Conservation (phyloP, 2,329 filamentous ascomycete genomes). For the Alternaria dauci region DNA sequence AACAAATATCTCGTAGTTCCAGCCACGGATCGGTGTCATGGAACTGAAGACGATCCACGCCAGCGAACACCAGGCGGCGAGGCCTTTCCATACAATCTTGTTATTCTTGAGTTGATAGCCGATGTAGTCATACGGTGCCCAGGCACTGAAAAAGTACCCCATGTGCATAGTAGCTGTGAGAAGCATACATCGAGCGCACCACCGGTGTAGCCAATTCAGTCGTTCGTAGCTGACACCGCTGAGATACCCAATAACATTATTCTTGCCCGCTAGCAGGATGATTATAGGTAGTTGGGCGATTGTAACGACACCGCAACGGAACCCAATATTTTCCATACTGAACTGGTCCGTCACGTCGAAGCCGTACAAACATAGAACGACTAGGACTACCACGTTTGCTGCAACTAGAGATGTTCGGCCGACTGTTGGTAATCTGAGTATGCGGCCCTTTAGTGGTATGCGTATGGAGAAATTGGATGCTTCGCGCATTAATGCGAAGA, state of each 20-base stretch:
- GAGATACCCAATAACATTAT: constrained; percentile 67
- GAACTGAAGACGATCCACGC: constrained; percentile 72
- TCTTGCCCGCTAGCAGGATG: constrained; percentile 64
- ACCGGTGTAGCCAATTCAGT: constrained; percentile 77
- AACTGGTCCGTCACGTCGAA: constrained; percentile 60
- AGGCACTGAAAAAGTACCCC: constrained; percentile 67
- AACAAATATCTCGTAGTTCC: constrained; percentile 75
- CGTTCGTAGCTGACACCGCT: constrained; percentile 72
- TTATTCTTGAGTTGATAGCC: constrained; percentile 67
- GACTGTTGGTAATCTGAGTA: constrained; percentile 52
- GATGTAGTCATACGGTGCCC: constrained; percentile 68
- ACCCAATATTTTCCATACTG: constrained; percentile 65
- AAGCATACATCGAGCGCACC: constrained; percentile 74
- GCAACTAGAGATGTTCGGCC: constrained; percentile 52
- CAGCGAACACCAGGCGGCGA: constrained; percentile 71
- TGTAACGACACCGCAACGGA: constrained; percentile 63
- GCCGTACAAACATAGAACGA: constrained; percentile 65
- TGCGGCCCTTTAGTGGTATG: constrained; percentile 45
- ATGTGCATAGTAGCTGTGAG: constrained; percentile 74
- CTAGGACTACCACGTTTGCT: constrained; percentile 60
- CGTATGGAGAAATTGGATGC: constrained; percentile 58
- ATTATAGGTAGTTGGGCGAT: constrained; percentile 64
- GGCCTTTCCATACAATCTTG: constrained; percentile 71
- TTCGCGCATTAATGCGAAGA: constrained; percentile 64
- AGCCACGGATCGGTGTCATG: constrained; percentile 69